Conservation (phyloP, 2,329 filamentous ascomycete species). For the Aspergillus brunneoviolaceus region DNA sequence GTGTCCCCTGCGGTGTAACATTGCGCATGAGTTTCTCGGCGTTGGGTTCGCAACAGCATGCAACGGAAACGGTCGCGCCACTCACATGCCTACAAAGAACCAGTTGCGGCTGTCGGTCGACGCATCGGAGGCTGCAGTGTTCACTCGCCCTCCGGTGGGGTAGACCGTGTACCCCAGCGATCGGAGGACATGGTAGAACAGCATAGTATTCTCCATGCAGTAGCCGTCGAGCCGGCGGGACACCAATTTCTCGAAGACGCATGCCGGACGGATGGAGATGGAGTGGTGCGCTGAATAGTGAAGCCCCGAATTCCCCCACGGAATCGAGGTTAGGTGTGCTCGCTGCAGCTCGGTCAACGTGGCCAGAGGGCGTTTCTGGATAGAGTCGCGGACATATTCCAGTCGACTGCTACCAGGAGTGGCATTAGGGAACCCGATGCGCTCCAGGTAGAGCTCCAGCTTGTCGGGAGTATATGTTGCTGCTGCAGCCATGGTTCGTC, state of each 20-base stretch:
- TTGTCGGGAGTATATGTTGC: conserved; percentile 36
- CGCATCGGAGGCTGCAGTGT: conserved; percentile 31
- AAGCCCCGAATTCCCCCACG: conserved; percentile 58
- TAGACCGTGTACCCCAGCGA: conserved; percentile 56
- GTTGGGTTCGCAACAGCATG: background rate
- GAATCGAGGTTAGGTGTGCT: conserved; percentile 50
- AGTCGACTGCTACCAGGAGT: conserved; percentile 19
- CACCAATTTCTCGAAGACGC: conserved; percentile 56
- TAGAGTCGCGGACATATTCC: conserved; percentile 26
- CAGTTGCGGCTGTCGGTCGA: conserved; percentile 14
- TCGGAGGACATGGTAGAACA: conserved; percentile 54
- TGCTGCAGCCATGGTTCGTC: background rate
- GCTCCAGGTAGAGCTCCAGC: conserved; percentile 37
- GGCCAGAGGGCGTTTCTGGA: conserved; percentile 31
- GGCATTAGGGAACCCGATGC: conserved; percentile 28
- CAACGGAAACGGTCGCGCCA: background rate
- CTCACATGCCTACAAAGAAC: conserved; percentile 52
- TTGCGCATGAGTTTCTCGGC: background rate
- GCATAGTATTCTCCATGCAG: conserved; percentile 60
- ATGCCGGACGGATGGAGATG: conserved; percentile 51
- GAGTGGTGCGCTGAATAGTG: conserved; percentile 54
- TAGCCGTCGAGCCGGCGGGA: conserved; percentile 55
- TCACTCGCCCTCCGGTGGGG: conserved; percentile 54
- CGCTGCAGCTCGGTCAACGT: conserved; percentile 38
- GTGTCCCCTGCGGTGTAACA: conserved; percentile 44